phyloP scores from a whole-genome alignment of 768 basidiomycete species.

The Russula emetica region DNA sequence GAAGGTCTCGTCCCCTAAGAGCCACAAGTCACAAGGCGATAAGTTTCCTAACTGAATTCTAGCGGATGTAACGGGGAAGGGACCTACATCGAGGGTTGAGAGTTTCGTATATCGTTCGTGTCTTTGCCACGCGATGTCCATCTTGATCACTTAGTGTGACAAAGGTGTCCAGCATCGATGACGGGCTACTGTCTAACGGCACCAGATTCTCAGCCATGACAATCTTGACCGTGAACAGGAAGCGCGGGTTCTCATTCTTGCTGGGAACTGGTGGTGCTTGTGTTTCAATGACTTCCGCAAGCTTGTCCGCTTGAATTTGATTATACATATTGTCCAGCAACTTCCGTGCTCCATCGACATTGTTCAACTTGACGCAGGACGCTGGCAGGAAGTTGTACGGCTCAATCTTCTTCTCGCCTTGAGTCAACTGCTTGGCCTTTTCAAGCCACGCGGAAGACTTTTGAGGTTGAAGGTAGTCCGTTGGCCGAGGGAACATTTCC shows the following conservation, averaged over 20 bases:
- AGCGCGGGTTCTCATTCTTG: conserved; percentile 62
- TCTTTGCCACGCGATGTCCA: conserved; percentile 87
- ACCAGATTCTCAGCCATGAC: conserved; percentile 87
- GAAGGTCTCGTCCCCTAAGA: conserved; percentile 91
- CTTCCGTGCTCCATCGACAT: conserved; percentile 86
- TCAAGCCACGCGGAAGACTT: conserved; percentile 88
- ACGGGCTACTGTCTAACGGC: conserved; percentile 67
- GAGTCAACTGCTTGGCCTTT: conserved; percentile 73
- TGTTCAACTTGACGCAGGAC: conserved; percentile 97
- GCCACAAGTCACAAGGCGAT: background rate
- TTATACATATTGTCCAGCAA: conserved; percentile 93
- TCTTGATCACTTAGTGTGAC: conserved; percentile 92
- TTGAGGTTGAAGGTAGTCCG: conserved; percentile 75
- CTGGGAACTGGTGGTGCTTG: conserved; percentile 66
- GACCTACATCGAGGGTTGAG: conserved; percentile 82
- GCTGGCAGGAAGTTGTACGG: conserved; percentile 92
- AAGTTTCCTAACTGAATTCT: conserved; percentile 18
- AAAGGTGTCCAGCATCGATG: conserved; percentile 85
- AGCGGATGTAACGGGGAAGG: background rate
- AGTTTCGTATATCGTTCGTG: conserved; percentile 91
- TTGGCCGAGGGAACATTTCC: conserved; percentile 90
- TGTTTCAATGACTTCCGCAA: conserved; percentile 57
- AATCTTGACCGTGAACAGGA: conserved; percentile 92
- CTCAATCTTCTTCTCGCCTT: conserved; percentile 87
- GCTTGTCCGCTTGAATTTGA: conserved; percentile 84